phyloP scores from a whole-genome alignment of 495 filamentous ascomycete genomes.

The Penicillium goetzii region DNA sequence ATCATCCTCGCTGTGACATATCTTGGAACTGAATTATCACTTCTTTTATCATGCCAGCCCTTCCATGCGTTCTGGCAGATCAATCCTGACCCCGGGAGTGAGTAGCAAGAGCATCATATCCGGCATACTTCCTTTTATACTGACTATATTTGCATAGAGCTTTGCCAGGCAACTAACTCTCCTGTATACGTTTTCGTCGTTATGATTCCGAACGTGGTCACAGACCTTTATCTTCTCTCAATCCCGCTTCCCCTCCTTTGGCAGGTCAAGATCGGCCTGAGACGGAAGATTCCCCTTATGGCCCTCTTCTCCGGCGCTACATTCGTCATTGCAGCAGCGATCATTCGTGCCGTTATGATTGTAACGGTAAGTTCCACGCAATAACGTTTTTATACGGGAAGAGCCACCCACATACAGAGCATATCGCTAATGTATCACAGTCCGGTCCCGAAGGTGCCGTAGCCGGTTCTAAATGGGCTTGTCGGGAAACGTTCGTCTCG shows the following conservation, averaged over 20 bases:
- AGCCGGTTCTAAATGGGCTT: slow-evolving; percentile 57
- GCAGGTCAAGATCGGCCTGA: slow-evolving; percentile 47
- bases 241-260: slow-evolving; percentile 58
- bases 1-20: slow-evolving; percentile 49
- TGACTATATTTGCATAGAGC: slow-evolving; percentile 29
- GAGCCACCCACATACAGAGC: not conserved
- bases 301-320: slow-evolving; percentile 58
- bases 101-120: slow-evolving; percentile 10
- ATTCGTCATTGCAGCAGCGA: slow-evolving; percentile 57
- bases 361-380: slow-evolving; percentile 40
- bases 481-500: slow-evolving; percentile 61
- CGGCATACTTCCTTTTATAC: not conserved
- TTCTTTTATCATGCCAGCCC: slow-evolving; percentile 53
- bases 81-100: slow-evolving; percentile 54
- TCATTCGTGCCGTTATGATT: slow-evolving; percentile 59
- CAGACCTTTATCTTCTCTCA: slow-evolving; percentile 55
- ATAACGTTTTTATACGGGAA: not conserved
- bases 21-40: slow-evolving; percentile 46
- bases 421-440: slow-evolving; percentile 11
- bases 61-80: slow-evolving; percentile 57
- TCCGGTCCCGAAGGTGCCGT: slow-evolving; percentile 41
- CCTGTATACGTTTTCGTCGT: slow-evolving; percentile 37
- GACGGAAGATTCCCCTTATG: slow-evolving; percentile 51
- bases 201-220: slow-evolving; percentile 52
- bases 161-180: slow-evolving; percentile 43